Conservation (phyloP, 805 yeast genomes). For the Jamesozyma rosinii region DNA sequence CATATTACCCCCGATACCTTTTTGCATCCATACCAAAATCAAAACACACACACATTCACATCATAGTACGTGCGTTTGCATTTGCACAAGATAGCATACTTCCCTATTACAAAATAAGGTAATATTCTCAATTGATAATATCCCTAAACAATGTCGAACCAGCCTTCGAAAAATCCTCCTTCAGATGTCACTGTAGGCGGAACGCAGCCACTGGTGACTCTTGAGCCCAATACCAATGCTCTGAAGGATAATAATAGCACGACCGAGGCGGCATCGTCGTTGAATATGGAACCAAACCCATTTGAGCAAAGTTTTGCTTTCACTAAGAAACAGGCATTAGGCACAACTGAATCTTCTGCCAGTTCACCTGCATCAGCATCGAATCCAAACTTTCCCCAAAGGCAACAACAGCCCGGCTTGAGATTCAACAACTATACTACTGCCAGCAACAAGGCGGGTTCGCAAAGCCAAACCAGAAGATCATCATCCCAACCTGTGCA, state of each 20-base stretch:
- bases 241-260: not conserved
- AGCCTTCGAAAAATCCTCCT: not conserved
- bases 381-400: not conserved
- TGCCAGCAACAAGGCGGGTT: not conserved
- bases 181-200: not conserved
- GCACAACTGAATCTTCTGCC: not conserved
- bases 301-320: constrained; percentile 91
- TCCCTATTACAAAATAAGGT: too few species aligned
- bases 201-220: not conserved
- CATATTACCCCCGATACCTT: too few species aligned
- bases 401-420: not conserved
- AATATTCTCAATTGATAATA: too few species aligned
- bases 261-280: constrained; percentile 28
- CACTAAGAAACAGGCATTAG: constrained; percentile 19
- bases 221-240: not conserved
- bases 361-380: not conserved
- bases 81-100: too few species aligned
- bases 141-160: not conserved
- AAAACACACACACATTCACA: too few species aligned
- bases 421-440: not conserved
- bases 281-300: constrained; percentile 87
- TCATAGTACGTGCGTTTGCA: too few species aligned
- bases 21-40: too few species aligned
- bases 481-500: not conserved
- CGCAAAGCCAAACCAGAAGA: not conserved